These are phyloP conservation scores for Sanghuangporus weigelae DNA, from an alignment of 1,284 basidiomycete species.

Conservation along the genomic window DNA sequence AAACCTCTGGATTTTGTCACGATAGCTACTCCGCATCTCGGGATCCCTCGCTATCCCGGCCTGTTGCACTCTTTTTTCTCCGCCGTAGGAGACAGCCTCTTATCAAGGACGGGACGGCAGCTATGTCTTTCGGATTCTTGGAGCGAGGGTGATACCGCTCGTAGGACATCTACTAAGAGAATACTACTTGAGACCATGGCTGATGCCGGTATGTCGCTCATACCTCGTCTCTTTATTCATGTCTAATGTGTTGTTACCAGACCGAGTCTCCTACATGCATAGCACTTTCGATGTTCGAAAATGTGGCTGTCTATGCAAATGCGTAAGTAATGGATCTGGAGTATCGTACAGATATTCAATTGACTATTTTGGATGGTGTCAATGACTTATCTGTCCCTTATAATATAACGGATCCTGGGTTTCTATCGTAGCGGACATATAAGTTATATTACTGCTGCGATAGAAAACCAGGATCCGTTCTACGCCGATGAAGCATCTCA, in stretches of 20 bases:
- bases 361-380: constrained; percentile 33
- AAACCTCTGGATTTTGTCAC: constrained; percentile 77
- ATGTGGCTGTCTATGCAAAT: constrained; percentile 82
- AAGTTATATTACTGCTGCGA: constrained; percentile 68
- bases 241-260: constrained; percentile 29
- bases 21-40: constrained; percentile 79
- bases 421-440: too few species aligned
- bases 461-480: constrained; percentile 69
- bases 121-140: constrained; percentile 74
- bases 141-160: constrained; percentile 32
- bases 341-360: neutral
- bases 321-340: constrained; percentile 41
- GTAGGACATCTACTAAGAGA: constrained; percentile 38
- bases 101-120: constrained; percentile 82
- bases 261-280: constrained; percentile 75
- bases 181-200: constrained; percentile 82
- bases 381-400: constrained; percentile 83
- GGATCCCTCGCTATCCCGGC: constrained; percentile 53
- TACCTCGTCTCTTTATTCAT: neutral
- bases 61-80: constrained; percentile 52
- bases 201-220: constrained; percentile 55
- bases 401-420: too few species aligned
- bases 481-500: constrained; percentile 50
- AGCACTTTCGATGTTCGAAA: constrained; percentile 63
- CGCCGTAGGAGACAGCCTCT: constrained; percentile 62